A percentile compares a stretch with the other conserved stretches of the same genome.
Evolutionary conservation across 1,284 basidiomycete genomes (phyloP).

Genomic region (Butyriboletus appendiculatus): DNA sequence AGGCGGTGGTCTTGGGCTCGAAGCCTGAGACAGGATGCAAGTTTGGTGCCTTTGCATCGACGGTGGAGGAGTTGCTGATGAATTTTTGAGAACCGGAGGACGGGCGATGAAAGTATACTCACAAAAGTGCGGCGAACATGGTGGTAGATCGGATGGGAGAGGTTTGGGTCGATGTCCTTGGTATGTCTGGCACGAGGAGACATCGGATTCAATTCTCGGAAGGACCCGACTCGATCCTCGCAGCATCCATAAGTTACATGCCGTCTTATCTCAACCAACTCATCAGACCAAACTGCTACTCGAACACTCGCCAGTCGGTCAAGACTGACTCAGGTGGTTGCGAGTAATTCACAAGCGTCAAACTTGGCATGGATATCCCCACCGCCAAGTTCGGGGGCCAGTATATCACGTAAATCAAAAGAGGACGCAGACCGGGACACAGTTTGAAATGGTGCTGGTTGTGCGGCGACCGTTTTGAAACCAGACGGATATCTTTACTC

Average conservation of each 20-base stretch:
- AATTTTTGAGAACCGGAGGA: constrained; percentile 9
- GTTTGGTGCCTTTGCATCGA: constrained; percentile 69
- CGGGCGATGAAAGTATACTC: constrained; percentile 37
- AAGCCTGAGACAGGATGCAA: constrained; percentile 72
- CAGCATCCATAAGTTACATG: no score
- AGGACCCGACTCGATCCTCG: constrained; percentile 7
- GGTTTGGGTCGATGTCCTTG: not conserved
- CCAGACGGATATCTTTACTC: not conserved
- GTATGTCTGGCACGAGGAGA: no score
- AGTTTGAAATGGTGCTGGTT: not conserved
- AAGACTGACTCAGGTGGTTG: no score
- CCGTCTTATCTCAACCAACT: not conserved
- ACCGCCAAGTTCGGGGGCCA: not conserved
- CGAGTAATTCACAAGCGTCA: not conserved
- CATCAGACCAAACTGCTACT: not conserved
- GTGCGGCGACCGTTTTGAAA: not conserved
- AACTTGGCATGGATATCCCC: not conserved
- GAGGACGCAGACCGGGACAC: no score
- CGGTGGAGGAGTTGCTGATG: constrained; percentile 35
- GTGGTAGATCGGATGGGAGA: constrained; percentile 41
- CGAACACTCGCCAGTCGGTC: no score
- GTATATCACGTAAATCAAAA: not conserved
- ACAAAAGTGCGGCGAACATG: constrained; percentile 79
- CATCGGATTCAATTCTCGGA: constrained; percentile 13
- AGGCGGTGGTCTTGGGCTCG: constrained; percentile 43